phyloP scores from a whole-genome alignment of 768 basidiomycete genomes.

The Pleurotus sapidus region DNA sequence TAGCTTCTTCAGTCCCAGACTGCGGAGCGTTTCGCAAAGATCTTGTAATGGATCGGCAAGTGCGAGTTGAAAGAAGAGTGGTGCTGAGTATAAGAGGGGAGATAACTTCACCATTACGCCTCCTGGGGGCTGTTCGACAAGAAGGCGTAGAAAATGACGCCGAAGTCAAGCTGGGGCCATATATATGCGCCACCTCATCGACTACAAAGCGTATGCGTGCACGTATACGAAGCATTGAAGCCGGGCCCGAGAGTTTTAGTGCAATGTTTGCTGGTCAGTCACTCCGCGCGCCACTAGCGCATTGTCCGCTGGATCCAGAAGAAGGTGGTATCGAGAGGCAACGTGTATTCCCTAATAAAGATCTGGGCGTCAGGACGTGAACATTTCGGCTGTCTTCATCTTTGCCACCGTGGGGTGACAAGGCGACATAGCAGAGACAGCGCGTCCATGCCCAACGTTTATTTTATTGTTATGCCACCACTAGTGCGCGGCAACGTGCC shows the following conservation, averaged over 20 bases:
- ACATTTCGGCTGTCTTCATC: conserved; percentile 4
- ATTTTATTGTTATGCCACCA: no score
- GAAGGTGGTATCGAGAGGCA: background rate
- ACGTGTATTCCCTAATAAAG: background rate
- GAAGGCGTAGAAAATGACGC: background rate
- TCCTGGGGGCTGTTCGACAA: background rate
- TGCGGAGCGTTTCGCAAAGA: conserved; percentile 35
- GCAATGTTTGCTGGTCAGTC: background rate
- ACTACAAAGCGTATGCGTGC: background rate
- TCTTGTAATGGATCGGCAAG: conserved; percentile 21
- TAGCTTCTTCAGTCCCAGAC: conserved; percentile 38
- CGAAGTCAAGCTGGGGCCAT: background rate
- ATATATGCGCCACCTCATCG: conserved; percentile 4
- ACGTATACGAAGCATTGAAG: background rate
- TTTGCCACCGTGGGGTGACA: background rate
- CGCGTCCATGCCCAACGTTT: no score
- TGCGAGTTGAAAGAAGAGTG: conserved; percentile 23
- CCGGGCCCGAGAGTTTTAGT: background rate
- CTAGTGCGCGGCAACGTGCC: no score
- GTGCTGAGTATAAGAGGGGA: conserved; percentile 14
- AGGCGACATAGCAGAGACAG: background rate
- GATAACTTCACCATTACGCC: conserved; percentile 4
- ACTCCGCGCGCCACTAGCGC: background rate
- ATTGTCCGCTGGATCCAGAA: background rate
- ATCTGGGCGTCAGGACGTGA: conserved; percentile 7